Evolutionary conservation across 176 grass and related monocot genomes (phyloP).

Genomic region (Elymus sibiricus): DNA sequence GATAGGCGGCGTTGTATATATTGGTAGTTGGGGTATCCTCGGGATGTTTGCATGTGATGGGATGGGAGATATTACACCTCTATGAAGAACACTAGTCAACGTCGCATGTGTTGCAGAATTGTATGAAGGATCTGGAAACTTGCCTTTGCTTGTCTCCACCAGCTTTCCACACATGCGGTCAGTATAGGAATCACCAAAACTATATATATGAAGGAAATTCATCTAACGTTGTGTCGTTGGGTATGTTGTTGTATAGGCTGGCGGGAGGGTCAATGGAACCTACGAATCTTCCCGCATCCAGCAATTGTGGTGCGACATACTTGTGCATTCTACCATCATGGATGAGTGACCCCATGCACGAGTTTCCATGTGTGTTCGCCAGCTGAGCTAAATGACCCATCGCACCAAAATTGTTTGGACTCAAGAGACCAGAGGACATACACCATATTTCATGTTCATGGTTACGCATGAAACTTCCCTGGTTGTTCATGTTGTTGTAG

Average conservation of each 20-base stretch:
- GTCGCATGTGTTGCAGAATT: neutral
- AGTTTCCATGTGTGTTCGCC: constrained; percentile 7
- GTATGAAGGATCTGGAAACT: neutral
- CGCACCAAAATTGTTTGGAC: neutral
- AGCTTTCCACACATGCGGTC: neutral
- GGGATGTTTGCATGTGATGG: neutral
- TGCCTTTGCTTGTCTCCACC: neutral
- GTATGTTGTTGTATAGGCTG: constrained; percentile 12
- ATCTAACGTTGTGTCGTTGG: neutral
- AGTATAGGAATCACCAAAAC: neutral
- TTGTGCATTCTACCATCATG: neutral
- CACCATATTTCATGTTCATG: neutral
- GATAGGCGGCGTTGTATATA: no score
- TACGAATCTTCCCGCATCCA: neutral
- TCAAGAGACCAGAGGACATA: neutral
- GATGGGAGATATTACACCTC: neutral
- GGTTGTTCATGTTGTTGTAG: neutral
- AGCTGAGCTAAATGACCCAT: constrained; percentile 3
- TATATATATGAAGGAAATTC: neutral
- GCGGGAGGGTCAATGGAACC: neutral
- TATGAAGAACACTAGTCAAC: neutral
- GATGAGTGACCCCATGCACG: neutral
- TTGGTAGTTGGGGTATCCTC: no score
- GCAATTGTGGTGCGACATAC: neutral
- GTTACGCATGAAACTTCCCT: constrained; percentile 20